Evolutionary conservation across 768 basidiomycete genomes (phyloP).

Genomic region (Lactarius evosmus): DNA sequence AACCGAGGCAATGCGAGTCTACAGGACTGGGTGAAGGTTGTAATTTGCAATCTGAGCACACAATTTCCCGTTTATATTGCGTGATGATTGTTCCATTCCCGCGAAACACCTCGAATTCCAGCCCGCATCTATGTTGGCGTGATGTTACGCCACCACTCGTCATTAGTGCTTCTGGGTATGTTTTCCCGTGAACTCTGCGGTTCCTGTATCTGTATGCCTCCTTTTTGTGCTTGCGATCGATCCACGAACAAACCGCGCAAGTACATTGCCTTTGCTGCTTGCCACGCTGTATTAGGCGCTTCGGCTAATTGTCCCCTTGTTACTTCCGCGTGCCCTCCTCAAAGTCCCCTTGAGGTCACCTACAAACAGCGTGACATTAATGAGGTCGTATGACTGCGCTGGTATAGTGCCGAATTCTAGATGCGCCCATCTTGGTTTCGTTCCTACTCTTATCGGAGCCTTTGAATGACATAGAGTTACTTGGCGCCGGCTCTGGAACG

Average conservation of each 20-base stretch:
- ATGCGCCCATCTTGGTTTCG: neutral
- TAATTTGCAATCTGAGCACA: constrained; percentile 30
- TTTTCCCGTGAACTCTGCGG: neutral
- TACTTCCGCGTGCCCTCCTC: neutral
- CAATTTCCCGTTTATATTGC: neutral
- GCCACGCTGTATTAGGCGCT: neutral
- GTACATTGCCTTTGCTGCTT: neutral
- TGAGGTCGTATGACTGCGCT: neutral
- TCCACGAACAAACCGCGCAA: neutral
- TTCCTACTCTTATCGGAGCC: neutral
- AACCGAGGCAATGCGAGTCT: constrained; percentile 15
- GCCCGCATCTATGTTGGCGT: neutral
- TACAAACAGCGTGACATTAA: neutral
- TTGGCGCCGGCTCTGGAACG: neutral
- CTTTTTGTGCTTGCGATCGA: neutral
- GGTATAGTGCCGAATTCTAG: neutral
- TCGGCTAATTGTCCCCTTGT: neutral
- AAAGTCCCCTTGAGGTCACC: neutral
- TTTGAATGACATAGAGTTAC: neutral
- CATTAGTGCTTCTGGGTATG: too few relatives aligned
- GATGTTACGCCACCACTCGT: neutral
- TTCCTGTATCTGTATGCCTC: too few relatives aligned
- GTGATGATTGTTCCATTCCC: neutral
- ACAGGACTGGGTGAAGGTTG: constrained; percentile 26
- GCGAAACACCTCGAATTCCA: neutral